Evolutionary conservation across 106 monocot genomes (phyloP).

Genomic region (Vanilla planifolia): DNA sequence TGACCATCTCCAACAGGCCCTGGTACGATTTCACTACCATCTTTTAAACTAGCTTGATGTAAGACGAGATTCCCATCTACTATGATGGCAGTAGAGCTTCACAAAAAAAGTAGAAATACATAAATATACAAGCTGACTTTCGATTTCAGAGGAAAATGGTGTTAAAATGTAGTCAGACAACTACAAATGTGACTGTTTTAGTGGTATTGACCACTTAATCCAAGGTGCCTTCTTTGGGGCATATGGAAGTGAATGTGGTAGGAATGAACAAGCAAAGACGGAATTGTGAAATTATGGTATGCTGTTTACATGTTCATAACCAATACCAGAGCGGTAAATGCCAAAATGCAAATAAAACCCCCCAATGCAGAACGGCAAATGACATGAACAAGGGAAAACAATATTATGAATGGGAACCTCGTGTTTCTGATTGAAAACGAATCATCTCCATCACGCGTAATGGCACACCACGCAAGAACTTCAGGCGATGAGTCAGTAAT

Average conservation of each 20-base stretch:
- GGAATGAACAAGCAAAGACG: neutral
- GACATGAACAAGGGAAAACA: neutral
- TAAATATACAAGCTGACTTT: neutral
- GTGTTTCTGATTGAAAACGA: conserved; percentile 46
- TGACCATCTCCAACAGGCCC: conserved; percentile 54
- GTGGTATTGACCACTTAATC: neutral
- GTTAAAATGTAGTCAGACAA: neutral
- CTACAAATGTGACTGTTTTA: neutral
- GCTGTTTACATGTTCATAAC: neutral
- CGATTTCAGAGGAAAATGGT: neutral
- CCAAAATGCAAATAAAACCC: neutral
- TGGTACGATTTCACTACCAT: conserved; percentile 64
- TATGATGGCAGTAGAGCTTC: conserved; percentile 51
- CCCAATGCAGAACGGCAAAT: neutral
- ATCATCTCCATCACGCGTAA: conserved; percentile 21
- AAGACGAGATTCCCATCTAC: conserved; percentile 49
- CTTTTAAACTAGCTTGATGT: conserved; percentile 43
- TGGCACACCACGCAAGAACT: conserved; percentile 55
- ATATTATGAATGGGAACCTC: conserved; percentile 33
- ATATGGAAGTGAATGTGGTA: neutral
- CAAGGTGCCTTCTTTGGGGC: neutral
- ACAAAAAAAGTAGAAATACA: neutral
- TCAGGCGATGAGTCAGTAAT: conserved; percentile 21
- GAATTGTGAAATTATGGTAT: too few relatives aligned
- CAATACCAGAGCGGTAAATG: too few relatives aligned